Evolutionary conservation across 495 filamentous ascomycete genomes (phyloP), one percentile per base, ranked within the genome.

Genomic region (Neurospora sublineolata): DNA sequence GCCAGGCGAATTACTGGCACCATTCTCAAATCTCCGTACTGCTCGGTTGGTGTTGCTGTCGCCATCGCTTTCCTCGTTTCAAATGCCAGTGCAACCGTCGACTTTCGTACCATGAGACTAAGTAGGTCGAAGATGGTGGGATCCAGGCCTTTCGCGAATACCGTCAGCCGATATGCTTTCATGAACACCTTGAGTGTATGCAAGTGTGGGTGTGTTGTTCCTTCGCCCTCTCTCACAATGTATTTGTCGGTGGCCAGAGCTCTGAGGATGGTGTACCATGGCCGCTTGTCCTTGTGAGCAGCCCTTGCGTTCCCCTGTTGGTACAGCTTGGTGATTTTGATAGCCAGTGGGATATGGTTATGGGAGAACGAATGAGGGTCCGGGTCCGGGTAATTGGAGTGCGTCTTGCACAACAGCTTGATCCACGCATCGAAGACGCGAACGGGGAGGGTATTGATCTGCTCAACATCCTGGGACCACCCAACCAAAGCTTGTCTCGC

Each of bases 381-480:
- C 18, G 52, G 69, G 11, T 23, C n/a, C 12, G 10, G 16, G 41
- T 67, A 64, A 11, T 68, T 77, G 68, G 52, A 79, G 68, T 77
- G 77, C 7, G 74, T 70, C 36, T 71, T 75, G 71, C 83, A 84
- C 40, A 85, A 76, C 67, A 83, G 77, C 30, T 69, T 41, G 36
- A 85, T 80, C 72, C 82, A 85, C 20, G 79, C 80, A 52, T 76
- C 77, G 69, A 84, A 79, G 16, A 80, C 44, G 12, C 64, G 7
- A 74, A 73, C 16, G 79, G 79, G 2, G 14, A 64, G 23, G 27
- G 27, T 64, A 18, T 36, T 14, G 18, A 64, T 14, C 52, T 33
- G 52, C 52, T 64, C 52, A 33, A 64, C 27, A 33, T 64, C 14
- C 30, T 64, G 5, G 27, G 23, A 36, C 52, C 52, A 81, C 72